Base-by-base conservation (phyloP, 1,284 basidiomycete species). In the Leccinum pachyderme region DNA sequence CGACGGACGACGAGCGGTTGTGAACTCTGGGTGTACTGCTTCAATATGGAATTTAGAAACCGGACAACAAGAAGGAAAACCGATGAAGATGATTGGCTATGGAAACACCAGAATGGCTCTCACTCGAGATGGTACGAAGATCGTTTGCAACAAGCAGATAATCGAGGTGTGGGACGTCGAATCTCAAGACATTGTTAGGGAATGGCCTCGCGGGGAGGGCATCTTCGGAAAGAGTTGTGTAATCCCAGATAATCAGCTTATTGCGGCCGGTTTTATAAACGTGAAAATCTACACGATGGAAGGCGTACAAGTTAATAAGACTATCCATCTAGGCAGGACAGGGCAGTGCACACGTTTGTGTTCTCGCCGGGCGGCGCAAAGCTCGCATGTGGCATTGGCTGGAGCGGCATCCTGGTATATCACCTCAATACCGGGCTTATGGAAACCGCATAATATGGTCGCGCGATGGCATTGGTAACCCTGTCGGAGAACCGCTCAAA, bases 91-190 rank as follows among this genome's bases (percentile, higher is more conserved):
- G 7, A 35, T 32, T 15, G 24, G 11, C 18, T 5, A 12, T 7
- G 7, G 1, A 6, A 15, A 35, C 2, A 0, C 5, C 11, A n/a
- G 22, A 13, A 31, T 45, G 11, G 49, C 39, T 7, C n/a, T 58
- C 18, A 57, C 45, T 5, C n/a, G 8, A 7, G 56, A 54, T 11
- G 47, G 56, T 2, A 55, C 27, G 3, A 56, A 29, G 41, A 53
- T 52, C 3, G 15, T 61, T 2, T 53, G 54, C 32, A 7, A 37
- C 4, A 2, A 32, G 0, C 45, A 49, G 11, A 5, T 0, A 0
- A 31, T 61, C 25, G 52, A 39, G 13, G 24, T 57, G 0, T 61
- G 59, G 59, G 52, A 54, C 7, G n/a, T 33, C 3, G n/a, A 47
- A 29, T 58, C 53, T 7, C 25, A 44, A 15, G 4, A 44, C 13